A percentile compares a stretch with the other conserved stretches of the same genome.
Conservation (phyloP, 1,284 basidiomycete species). For the Vanrija sp. region DNA sequence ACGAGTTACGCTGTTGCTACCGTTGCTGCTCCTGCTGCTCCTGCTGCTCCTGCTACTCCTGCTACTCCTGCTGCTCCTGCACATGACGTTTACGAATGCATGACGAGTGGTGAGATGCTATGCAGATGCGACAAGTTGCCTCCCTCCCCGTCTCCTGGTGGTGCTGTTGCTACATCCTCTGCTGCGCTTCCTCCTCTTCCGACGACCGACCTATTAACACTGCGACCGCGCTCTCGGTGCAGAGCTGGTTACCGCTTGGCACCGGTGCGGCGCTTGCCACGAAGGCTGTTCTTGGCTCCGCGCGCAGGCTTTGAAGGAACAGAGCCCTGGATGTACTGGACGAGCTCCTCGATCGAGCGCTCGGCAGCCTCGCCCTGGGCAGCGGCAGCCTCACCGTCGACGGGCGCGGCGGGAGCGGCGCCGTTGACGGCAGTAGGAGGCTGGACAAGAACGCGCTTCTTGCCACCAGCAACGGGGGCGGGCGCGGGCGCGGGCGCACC, state of each 20-base stretch:
- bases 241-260: constrained; percentile 33
- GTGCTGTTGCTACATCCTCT: neutral
- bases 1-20: neutral
- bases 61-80: neutral
- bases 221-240: neutral
- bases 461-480: constrained; percentile 2
- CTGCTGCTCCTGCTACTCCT: neutral
- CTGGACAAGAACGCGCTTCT: constrained; percentile 8
- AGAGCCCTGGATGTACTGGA: constrained; percentile 49
- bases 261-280: constrained; percentile 48
- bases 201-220: neutral
- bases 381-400: constrained; percentile 11
- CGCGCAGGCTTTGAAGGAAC: constrained; percentile 17
- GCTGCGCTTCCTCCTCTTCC: neutral
- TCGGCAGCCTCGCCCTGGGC: constrained; percentile 11
- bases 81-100: constrained; percentile 4
- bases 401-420: constrained; percentile 8
- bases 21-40: neutral
- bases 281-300: constrained; percentile 43
- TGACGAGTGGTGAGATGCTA: constrained; percentile 19
- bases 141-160: too few species aligned
- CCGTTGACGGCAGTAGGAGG: constrained; percentile 5
- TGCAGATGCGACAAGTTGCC: neutral
- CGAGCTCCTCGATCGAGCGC: constrained; percentile 46
- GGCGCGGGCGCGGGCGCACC: constrained; percentile 8